Base-by-base conservation (phyloP, 129 eudicot genomes). In the Tagetes erecta region DNA sequence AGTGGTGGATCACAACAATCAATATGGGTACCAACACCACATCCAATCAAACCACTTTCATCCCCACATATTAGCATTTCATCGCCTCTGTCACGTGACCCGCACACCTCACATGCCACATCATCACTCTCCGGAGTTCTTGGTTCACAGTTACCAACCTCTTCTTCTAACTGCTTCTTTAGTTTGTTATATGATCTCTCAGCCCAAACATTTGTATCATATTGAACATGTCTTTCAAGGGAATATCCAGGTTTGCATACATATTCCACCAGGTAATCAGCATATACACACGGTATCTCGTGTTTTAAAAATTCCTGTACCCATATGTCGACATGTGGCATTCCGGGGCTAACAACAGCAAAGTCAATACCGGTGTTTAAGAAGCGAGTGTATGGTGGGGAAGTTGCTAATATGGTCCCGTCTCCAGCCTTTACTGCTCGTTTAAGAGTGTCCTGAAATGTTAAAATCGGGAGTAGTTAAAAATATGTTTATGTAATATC, bases 381-480 rank as follows among this genome's bases (percentile, higher is more conserved):
- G 57, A 88, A 88, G 2, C 97, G 97, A 2, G 87, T 87, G 83
- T 95, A 95, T 14, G 99, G 99, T 11, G 99, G 96, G 7, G 96
- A 95, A 47, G 99, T 95, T 73, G 99, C 99, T 37, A 95, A 64
- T 62, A 95, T 88, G 34, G 87, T 88, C 73, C 99, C 99, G 7
- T 88, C 99, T 85, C 99, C 99, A 40, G 97, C 99, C 84, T 86
- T 95, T 50, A 95, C 76, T 0, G 73, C 99, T 14, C 99, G 96
- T 79, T 95, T 95, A 31, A 95, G 78, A 8, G 99, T 95, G 39
- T 95, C 99, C 99, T 95, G 88, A 59, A 75, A 14, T 27, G 49
- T 31, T 67, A 52, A 49, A 63, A 45, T 55, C 4, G 31, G 6
- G 12, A 27, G 68, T 2, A 6, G 9, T 6, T 8, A 0, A 36